phyloP scores from a whole-genome alignment of 2,329 filamentous ascomycete genomes.

The Cryphonectria japonica region DNA sequence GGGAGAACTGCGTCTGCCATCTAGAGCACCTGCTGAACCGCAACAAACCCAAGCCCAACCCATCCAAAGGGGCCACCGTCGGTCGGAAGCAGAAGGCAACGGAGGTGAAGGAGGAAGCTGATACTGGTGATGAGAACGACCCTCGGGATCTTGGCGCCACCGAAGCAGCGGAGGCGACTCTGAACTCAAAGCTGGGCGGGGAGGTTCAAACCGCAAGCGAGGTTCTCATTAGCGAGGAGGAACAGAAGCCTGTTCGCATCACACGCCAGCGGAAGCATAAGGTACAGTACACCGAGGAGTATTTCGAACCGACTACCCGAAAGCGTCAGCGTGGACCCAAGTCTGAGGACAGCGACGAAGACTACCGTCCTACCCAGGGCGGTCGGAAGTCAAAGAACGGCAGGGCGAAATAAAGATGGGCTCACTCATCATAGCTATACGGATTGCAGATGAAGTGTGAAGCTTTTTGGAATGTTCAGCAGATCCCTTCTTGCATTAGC shows the following conservation, averaged over 20 bases:
- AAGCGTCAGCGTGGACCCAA: constrained; percentile 10
- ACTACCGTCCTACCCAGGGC: constrained; percentile 8
- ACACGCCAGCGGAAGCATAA: neutral
- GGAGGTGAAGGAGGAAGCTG: neutral
- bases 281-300: neutral
- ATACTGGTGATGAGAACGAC: neutral
- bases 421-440: neutral
- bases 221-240: neutral
- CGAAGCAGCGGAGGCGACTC: neutral
- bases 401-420: neutral
- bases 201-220: neutral
- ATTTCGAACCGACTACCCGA: neutral
- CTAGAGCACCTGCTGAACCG: constrained; percentile 45
- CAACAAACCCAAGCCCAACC: neutral
- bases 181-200: neutral
- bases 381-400: constrained; percentile 9
- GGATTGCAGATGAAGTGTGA: neutral
- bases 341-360: constrained; percentile 3
- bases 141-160: neutral
- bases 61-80: constrained; percentile 8
- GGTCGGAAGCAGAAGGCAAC: neutral
- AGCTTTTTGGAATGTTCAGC: neutral
- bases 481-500: neutral
- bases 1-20: constrained; percentile 57
- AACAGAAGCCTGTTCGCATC: neutral